Base-by-base conservation (phyloP, 73 alveolate genomes). In the Paramecium pentaurelia region DNA sequence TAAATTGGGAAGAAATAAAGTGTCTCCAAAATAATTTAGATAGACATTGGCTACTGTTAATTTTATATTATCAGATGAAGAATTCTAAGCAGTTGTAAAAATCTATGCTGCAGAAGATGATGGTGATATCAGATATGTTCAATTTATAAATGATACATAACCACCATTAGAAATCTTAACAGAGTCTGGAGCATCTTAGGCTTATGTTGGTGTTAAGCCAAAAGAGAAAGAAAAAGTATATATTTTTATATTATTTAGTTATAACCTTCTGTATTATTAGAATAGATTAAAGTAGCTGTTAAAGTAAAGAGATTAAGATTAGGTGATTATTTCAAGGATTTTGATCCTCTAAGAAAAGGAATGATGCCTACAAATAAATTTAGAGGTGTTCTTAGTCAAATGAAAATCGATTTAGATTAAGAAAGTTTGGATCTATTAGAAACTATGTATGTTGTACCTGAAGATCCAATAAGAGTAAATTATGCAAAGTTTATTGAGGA, bases 341-440 rank as follows among this genome's bases (percentile, higher is more conserved):
- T 96, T 73, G 99, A 97, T 89, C 94, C 96, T 45, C 96, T 97
- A 42, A 93, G 99, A 68, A 98, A 98, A 93, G 99, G 99, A 34
- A 71, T 89, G 7, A 95, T 97, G 93, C 93, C 99, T 6, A 88
- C 94, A 28, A 92, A 94, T 32, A 97, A 98, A 88, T 98, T 98
- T 96, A 93, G 99, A 86, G 97, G 98, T 27, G 99, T 96, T 28
- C 94, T 97, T 71, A 92, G 96, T 86, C 59, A 95, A 77, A 94
- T 95, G 90, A 95, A 95, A 71, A 95, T 96, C 22, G 95, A 95
- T 34, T 92, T 96, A 51, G 97, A 95, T 80, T 94, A 92, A 30
- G 97, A 96, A 88, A 97, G 96, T 71, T 95, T 93, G 71, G 96
- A 95, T 40, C 45, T 95, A 25, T 95, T 97, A 18, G 97, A 95